Conservation (phyloP, 257 asterid species). For the Ehretia macrophylla region DNA sequence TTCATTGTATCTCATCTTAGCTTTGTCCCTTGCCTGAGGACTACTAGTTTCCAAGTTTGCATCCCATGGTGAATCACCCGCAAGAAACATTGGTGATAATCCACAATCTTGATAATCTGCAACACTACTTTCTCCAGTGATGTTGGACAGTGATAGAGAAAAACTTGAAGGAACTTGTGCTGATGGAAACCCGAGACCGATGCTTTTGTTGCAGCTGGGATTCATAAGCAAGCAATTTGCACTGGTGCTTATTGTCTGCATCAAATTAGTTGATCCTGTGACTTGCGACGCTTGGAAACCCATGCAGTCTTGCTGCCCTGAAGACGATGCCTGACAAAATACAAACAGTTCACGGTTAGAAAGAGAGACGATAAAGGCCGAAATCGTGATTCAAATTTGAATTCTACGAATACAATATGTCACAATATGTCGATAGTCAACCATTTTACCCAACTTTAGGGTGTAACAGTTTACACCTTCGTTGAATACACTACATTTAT, state of each 20-base stretch:
- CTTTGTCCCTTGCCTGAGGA: constrained; percentile 71
- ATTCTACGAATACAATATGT: no score
- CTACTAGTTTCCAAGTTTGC: constrained; percentile 38
- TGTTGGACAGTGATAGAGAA: constrained; percentile 44
- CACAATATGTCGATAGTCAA: no score
- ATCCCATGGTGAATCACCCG: constrained; percentile 59
- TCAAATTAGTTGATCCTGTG: constrained; percentile 26
- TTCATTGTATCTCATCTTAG: constrained; percentile 82
- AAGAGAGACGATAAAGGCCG: background rate
- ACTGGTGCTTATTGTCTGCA: constrained; percentile 36
- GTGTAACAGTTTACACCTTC: no score
- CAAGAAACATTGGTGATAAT: constrained; percentile 43
- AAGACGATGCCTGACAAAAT: constrained; percentile 41
- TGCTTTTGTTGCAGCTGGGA: constrained; percentile 27
- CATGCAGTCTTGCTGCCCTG: constrained; percentile 49
- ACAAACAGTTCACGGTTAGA: background rate
- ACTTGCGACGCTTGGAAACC: constrained; percentile 33
- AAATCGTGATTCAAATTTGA: background rate
- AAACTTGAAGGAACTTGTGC: constrained; percentile 49
- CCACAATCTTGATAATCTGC: constrained; percentile 71
- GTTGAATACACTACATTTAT: no score
- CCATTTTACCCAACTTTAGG: no score
- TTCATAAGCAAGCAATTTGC: constrained; percentile 41
- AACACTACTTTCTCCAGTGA: constrained; percentile 53
- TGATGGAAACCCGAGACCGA: constrained; percentile 39